These are phyloP conservation scores for Lachnellula arida DNA, from an alignment of 2,329 filamentous ascomycete species.

Conservation along the genomic window DNA sequence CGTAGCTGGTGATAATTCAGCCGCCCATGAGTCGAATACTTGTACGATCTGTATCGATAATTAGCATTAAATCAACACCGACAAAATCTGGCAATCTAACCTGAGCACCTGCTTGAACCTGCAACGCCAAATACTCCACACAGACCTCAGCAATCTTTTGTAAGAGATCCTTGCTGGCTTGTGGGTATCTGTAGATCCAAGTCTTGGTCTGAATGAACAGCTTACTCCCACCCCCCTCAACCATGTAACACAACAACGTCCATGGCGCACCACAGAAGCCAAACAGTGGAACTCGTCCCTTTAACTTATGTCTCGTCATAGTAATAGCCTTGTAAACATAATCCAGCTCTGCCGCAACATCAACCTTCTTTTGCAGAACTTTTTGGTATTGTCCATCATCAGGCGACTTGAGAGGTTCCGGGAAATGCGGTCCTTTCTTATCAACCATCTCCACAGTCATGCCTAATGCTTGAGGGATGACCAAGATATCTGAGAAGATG, in stretches of 20 bases:
- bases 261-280: constrained; percentile 97
- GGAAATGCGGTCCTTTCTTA: constrained; percentile 94
- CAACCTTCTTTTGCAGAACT: constrained; percentile 72
- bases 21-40: constrained; percentile 98
- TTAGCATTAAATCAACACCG: not conserved
- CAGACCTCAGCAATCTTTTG: constrained; percentile 92
- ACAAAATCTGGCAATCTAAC: constrained; percentile 36
- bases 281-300: constrained; percentile 84
- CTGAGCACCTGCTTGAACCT: constrained; percentile 91
- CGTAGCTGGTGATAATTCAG: constrained; percentile 77
- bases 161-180: constrained; percentile 74
- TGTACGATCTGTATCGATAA: constrained; percentile 64
- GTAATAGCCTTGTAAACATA: constrained; percentile 98
- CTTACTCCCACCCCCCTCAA: constrained; percentile 94
- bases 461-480: constrained; percentile 95
- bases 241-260: constrained; percentile 98
- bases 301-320: constrained; percentile 79
- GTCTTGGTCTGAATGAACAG: constrained; percentile 92
- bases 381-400: constrained; percentile 77
- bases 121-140: constrained; percentile 87
- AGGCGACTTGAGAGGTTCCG: constrained; percentile 72
- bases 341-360: constrained; percentile 77
- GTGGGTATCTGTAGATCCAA: constrained; percentile 88
- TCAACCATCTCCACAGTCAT: constrained; percentile 99
- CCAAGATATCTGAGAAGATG: constrained; percentile 97